Conservation (phyloP, 176 grass and related monocot genomes). For the Eleusine indica region DNA sequence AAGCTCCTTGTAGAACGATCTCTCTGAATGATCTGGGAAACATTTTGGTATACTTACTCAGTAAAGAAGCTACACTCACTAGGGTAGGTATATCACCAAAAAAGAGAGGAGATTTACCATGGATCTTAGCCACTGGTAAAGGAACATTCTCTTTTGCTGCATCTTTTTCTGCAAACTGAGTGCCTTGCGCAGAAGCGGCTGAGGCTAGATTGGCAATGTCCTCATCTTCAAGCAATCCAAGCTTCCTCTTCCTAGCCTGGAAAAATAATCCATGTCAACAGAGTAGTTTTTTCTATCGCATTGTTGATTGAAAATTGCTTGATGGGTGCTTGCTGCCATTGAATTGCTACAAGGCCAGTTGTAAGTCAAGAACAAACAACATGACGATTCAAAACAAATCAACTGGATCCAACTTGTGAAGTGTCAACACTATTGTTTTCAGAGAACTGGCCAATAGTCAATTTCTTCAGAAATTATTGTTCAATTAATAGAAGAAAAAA, state of each 20-base stretch:
- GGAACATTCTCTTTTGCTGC: constrained; percentile 38
- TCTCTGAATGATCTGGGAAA: constrained; percentile 81
- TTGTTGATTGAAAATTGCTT: background rate
- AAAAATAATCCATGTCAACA: background rate
- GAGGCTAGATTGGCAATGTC: constrained; percentile 57
- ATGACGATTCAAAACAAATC: background rate
- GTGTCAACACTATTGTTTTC: too few species aligned
- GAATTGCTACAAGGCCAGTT: background rate
- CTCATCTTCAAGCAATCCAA: constrained; percentile 64
- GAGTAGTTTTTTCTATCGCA: background rate
- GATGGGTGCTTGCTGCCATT: background rate
- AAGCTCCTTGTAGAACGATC: constrained; percentile 95
- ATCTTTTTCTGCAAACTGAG: constrained; percentile 45
- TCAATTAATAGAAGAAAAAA: background rate
- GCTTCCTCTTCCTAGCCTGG: constrained; percentile 83
- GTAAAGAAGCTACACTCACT: background rate
- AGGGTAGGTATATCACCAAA: background rate
- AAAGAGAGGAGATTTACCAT: constrained; percentile 53
- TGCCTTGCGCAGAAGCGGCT: constrained; percentile 44
- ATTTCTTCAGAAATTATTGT: too few species aligned
- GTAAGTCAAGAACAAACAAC: background rate
- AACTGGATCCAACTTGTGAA: background rate
- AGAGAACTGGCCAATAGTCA: too few species aligned
- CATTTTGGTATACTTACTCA: background rate
- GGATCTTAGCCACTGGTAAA: constrained; percentile 48